Evolutionary conservation across 2,329 filamentous ascomycete genomes (phyloP), one percentile per base, ranked within the genome.

Genomic region (Cercospora brassicicola): DNA sequence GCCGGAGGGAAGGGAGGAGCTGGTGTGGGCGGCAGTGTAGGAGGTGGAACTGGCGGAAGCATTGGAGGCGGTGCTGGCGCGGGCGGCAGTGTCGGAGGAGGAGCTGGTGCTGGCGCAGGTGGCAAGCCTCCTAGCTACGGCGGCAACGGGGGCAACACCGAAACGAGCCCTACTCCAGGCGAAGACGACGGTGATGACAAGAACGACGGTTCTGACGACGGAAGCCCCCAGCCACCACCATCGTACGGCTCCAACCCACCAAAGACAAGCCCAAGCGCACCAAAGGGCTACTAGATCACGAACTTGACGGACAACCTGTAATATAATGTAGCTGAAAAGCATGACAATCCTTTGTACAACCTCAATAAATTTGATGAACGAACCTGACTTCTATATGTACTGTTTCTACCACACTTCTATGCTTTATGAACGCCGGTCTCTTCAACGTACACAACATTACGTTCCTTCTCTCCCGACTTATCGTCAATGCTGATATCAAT

Each of bases 401-500:
- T 31, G 8, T 4, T 53, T 11, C 10, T 15, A 59, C n/a, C 11
- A 31, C n/a, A 18, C 2, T 28, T 36, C 45, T n/a, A 59, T 9
- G 30, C 55, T 23, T 36, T 33, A n/a, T 15, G 18, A 36, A 57
- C 4, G n/a, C 55, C 28, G 1, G 55, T 28, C 10, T 57, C 55
- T 11, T 57, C 55, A 13, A 57, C 26, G 3, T 33, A 33, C 13
- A 57, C 26, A 57, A 30, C 18, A 9, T 18, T 57, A 6, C 55
- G 15, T 13, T 33, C 23, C 20, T 36, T 36, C 55, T 45, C 30
- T 31, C 48, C 45, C 28, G 30, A 30, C 30, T 62, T 62, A n/a
- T 62, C 59, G 5, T 62, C 39, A n/a, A 62, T 28, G 18, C 15
- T 33, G 28, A 62, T 10, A 62, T 62, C 39, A 15, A 62, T 62